phyloP scores from a whole-genome alignment of 441 rosid genomes.

The Rhodomyrtus psidioides region DNA sequence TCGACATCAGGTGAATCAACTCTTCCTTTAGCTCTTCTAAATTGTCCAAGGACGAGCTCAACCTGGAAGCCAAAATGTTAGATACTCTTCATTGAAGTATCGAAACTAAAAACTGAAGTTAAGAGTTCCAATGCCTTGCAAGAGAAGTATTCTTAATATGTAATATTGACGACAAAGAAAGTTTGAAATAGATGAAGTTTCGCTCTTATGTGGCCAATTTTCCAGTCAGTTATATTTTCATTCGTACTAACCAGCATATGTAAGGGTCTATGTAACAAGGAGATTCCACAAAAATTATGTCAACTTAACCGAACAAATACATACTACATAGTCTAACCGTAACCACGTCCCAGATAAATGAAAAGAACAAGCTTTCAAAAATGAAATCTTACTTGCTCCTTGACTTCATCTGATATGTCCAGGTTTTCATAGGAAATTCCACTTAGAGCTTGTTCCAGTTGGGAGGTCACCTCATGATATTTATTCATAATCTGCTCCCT shows the following conservation, averaged over 20 bases:
- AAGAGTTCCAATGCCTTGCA: neutral
- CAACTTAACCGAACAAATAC: neutral
- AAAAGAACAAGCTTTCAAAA: neutral
- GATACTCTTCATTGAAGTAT: neutral
- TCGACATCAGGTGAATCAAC: slow-evolving; percentile 54
- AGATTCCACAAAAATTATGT: neutral
- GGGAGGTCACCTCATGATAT: slow-evolving; percentile 55
- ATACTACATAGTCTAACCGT: neutral
- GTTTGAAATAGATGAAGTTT: neutral
- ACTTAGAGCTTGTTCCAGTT: slow-evolving; percentile 67
- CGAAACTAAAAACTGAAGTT: neutral
- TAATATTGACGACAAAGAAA: neutral
- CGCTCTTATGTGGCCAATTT: neutral
- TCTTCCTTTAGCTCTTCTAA: slow-evolving; percentile 85
- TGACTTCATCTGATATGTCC: slow-evolving; percentile 90
- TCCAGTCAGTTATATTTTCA: neutral
- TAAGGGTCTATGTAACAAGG: neutral
- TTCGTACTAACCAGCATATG: neutral
- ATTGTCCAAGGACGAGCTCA: slow-evolving; percentile 81
- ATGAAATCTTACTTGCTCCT: slow-evolving; percentile 60
- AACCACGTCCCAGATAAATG: neutral
- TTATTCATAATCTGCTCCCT: slow-evolving; percentile 63
- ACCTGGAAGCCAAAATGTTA: slow-evolving; percentile 30
- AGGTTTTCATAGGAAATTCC: slow-evolving; percentile 58
- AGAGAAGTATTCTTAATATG: neutral